Base-by-base conservation (phyloP, 352 stramenopile genomes). In the Peronospora farinosa region DNA sequence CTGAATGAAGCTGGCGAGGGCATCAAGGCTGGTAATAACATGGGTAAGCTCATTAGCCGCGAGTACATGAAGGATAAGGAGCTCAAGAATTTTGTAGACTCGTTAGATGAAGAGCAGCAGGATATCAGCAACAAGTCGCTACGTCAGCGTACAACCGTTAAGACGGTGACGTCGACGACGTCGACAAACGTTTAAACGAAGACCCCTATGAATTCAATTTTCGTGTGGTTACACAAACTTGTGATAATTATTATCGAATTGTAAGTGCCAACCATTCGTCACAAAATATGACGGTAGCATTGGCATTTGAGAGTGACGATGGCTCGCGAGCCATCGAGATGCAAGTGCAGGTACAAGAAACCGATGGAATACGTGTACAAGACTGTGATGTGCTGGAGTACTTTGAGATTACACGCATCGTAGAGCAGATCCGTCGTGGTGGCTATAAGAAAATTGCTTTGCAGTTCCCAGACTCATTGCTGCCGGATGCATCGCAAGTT, bases 401-500 rank as follows among this genome's bases (percentile, higher is more conserved):
- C 67, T 94, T 86, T 63, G 75, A 86, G 33, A 64, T 88, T 28
- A 47, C 47, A 23, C 71, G 71, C 46, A 91, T 74, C n/a, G 62
- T 76, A 31, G 60, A 54, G 57, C 73, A 84, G 69, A 75, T 94
- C 42, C 60, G 51, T 19, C 23, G 38, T 6, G 67, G 87, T n/a
- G 69, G 63, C 11, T 96, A 70, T 57, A 61, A 56, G 38, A 77
- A 69, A 57, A 77, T 98, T 31, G 95, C 92, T 40, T 74, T 98
- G 27, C 95, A 98, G 74, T 97, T 98, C 67, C 93, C 95, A 4
- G 92, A 98, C 69, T 94, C 93, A 44, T 64, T 97, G 17, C 63
- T 98, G 25, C 57, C 73, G 2, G 89, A 98, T 58, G 84, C 92
- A 19, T 59, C 86, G 7, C 70, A 82, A 27, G 73, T 98, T 52